Conservation (phyloP, 2,329 filamentous ascomycete genomes). For the Exophiala spinifera region DNA sequence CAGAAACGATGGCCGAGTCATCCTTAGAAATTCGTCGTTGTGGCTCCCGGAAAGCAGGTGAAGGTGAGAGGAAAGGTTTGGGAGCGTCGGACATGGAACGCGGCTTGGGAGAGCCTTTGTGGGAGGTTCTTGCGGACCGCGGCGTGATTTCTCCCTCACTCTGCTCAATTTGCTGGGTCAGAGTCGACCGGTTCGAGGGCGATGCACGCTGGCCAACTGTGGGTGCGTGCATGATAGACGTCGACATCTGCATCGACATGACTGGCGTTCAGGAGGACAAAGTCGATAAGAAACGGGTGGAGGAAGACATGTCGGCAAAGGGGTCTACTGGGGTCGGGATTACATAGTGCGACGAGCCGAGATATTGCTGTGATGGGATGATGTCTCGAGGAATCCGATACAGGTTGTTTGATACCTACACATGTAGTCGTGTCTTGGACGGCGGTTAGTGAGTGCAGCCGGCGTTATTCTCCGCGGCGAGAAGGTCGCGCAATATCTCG, state of each 20-base stretch:
- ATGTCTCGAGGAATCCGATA: too few species aligned
- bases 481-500: too few species aligned
- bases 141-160: constrained; percentile 26
- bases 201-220: constrained; percentile 11
- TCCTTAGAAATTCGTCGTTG: constrained; percentile 59
- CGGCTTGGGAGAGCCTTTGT: constrained; percentile 38
- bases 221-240: constrained; percentile 23
- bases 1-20: constrained; percentile 57
- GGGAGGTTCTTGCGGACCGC: constrained; percentile 12
- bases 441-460: too few species aligned
- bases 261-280: too few species aligned
- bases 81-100: constrained; percentile 66
- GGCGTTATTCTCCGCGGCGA: too few species aligned
- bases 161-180: constrained; percentile 27
- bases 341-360: neutral
- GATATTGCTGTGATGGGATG: too few species aligned
- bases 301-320: neutral
- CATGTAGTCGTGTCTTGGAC: too few species aligned
- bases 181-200: constrained; percentile 20
- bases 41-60: constrained; percentile 57
- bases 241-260: constrained; percentile 16
- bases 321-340: neutral
- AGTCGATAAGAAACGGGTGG: neutral
- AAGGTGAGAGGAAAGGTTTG: constrained; percentile 56
- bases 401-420: too few species aligned